A percentile compares a stretch with the other conserved stretches of the same genome.
Conservation (phyloP, 441 rosid genomes). For the Croton laevigatus region DNA sequence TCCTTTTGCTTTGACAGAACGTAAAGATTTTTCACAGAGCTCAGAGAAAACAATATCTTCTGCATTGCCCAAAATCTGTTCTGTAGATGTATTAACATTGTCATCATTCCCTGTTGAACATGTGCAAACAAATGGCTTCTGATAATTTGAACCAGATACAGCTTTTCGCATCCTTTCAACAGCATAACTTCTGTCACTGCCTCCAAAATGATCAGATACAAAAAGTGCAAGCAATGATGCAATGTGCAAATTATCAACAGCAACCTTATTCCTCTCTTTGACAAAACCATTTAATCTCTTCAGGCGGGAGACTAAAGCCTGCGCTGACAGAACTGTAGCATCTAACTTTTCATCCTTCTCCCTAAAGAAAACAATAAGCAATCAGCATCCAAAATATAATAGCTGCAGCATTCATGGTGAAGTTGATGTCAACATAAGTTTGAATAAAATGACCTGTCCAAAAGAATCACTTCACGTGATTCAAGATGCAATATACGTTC, state of each 20-base stretch:
- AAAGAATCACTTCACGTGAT: constrained; percentile 92
- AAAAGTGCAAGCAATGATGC: constrained; percentile 86
- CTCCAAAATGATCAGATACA: constrained; percentile 98
- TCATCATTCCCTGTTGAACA: constrained; percentile 77
- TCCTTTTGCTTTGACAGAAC: constrained; percentile 57
- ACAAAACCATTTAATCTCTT: constrained; percentile 45
- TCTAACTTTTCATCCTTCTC: constrained; percentile 82
- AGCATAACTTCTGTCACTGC: constrained; percentile 68
- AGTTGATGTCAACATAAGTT: neutral
- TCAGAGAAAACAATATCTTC: constrained; percentile 64
- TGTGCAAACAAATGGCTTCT: constrained; percentile 85
- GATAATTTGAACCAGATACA: constrained; percentile 80
- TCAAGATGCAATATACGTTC: constrained; percentile 62
- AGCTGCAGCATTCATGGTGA: neutral
- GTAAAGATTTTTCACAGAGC: constrained; percentile 79
- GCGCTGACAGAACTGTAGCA: constrained; percentile 74
- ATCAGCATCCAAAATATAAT: constrained; percentile 8
- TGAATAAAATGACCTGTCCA: constrained; percentile 69
- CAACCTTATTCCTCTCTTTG: constrained; percentile 39
- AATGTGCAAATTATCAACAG: constrained; percentile 52
- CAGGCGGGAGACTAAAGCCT: constrained; percentile 55
- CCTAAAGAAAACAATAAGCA: constrained; percentile 34
- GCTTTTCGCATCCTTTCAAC: constrained; percentile 69
- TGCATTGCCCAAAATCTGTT: constrained; percentile 30
- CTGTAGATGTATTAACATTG: constrained; percentile 30